Conservation (phyloP, 345 rosid genomes). For the Anastatica hierochuntica region DNA sequence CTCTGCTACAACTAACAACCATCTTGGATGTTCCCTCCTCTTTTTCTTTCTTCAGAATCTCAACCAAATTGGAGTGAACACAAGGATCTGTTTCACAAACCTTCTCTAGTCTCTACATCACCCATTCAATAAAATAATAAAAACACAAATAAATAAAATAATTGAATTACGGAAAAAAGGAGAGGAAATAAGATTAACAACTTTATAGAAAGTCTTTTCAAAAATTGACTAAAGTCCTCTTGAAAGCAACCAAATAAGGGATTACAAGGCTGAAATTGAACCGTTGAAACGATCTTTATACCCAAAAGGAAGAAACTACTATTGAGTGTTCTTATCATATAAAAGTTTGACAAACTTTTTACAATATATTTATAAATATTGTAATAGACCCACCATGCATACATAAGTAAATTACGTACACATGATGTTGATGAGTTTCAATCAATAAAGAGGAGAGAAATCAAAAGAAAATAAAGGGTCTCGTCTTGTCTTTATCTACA, state of each 20-base stretch:
- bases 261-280: slow-evolving; percentile 4
- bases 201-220: slow-evolving; percentile 2
- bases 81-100: slow-evolving; percentile 47
- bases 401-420: background rate
- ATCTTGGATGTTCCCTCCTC: slow-evolving; percentile 46
- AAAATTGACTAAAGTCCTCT: slow-evolving; percentile 10
- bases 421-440: slow-evolving; percentile 15
- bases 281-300: no score
- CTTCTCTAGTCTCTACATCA: slow-evolving; percentile 61
- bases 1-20: slow-evolving; percentile 56
- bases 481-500: slow-evolving; percentile 10
- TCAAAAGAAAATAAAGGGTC: slow-evolving; percentile 1
- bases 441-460: slow-evolving; percentile 6
- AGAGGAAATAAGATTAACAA: background rate
- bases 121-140: background rate
- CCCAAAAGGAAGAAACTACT: background rate
- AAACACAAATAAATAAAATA: background rate
- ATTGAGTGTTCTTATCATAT: slow-evolving; percentile 15
- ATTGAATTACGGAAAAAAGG: background rate
- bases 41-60: slow-evolving; percentile 62
- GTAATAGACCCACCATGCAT: slow-evolving; percentile 1
- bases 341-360: slow-evolving; percentile 8
- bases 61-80: slow-evolving; percentile 49
- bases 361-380: background rate
- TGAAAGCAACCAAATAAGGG: slow-evolving; percentile 20